These are phyloP conservation scores for Hyphopichia buzzinii DNA, from an alignment of 1,139 yeast genomes.

Conservation along the genomic window DNA sequence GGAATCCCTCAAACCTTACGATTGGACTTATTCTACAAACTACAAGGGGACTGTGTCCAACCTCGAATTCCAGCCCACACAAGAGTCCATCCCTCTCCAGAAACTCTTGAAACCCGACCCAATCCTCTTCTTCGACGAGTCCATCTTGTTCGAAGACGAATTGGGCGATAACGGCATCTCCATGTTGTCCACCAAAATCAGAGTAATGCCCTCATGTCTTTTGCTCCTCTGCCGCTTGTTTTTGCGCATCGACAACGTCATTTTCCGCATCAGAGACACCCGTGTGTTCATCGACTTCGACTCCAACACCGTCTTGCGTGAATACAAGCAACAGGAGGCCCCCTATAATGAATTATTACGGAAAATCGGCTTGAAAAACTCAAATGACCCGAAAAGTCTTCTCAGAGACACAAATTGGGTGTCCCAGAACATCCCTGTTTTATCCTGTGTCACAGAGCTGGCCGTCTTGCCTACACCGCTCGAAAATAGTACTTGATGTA, in stretches of 20 bases:
- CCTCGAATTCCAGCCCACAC: constrained; percentile 19
- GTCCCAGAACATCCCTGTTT: constrained; percentile 53
- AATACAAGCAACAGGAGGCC: constrained; percentile 73
- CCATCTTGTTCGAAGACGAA: constrained; percentile 89
- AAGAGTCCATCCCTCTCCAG: constrained; percentile 59
- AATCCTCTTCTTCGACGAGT: constrained; percentile 83
- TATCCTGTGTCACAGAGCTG: constrained; percentile 5
- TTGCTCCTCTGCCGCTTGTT: constrained; percentile 74
- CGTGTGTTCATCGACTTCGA: constrained; percentile 79
- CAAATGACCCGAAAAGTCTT: constrained; percentile 69
- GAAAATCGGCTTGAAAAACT: constrained; percentile 31
- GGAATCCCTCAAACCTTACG: constrained; percentile 67
- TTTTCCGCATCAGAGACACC: constrained; percentile 80
- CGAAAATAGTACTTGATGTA: background rate
- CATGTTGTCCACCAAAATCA: constrained; percentile 68
- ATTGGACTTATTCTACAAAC: constrained; percentile 91
- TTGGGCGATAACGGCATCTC: constrained; percentile 94
- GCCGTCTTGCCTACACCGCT: background rate
- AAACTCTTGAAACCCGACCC: constrained; percentile 77
- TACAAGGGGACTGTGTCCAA: constrained; percentile 60
- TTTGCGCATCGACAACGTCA: constrained; percentile 84
- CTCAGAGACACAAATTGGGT: constrained; percentile 87
- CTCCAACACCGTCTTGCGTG: constrained; percentile 63
- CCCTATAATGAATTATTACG: constrained; percentile 56
- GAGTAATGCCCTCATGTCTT: constrained; percentile 86